These are phyloP conservation scores for Neoascochyta sp. DNA, from an alignment of 2,329 filamentous ascomycete species.

Conservation along the genomic window DNA sequence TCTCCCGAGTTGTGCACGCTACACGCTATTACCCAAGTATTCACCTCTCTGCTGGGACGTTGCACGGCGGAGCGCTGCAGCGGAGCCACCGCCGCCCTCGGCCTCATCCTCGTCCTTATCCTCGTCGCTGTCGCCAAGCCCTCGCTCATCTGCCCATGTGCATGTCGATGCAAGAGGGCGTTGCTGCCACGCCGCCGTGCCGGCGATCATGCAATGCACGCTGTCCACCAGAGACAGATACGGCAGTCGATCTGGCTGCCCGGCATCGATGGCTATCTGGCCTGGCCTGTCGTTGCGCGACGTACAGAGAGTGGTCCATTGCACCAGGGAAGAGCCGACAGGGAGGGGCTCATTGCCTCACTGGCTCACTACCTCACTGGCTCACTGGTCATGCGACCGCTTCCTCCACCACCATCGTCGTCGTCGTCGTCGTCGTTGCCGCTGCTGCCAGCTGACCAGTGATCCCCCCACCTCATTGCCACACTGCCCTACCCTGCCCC, in stretches of 20 bases:
- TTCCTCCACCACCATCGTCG: conserved; percentile 9
- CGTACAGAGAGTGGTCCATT: conserved; percentile 19
- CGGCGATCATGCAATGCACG: conserved; percentile 2
- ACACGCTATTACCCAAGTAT: too few relatives aligned
- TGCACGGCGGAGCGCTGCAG: too few relatives aligned
- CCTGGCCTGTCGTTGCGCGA: conserved; percentile 14
- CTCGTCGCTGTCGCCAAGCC: conserved; percentile 12
- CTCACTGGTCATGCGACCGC: conserved; percentile 28
- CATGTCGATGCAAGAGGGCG: conserved; percentile 6
- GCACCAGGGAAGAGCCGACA: conserved; percentile 9
- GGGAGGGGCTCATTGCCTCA: too few relatives aligned
- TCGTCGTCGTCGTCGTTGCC: too few relatives aligned
- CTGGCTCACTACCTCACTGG: too few relatives aligned
- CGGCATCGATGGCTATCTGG: conserved; percentile 7
- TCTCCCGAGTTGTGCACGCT: conserved; percentile 29
- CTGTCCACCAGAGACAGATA: conserved; percentile 9
- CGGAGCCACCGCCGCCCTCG: too few relatives aligned
- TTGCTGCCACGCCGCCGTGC: conserved; percentile 5
- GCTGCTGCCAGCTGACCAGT: too few relatives aligned
- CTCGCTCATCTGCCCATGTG: conserved; percentile 7
- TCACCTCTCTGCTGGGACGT: too few relatives aligned
- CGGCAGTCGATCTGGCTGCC: too few relatives aligned
- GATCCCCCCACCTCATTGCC: conserved; percentile 6
- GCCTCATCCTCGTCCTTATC: too few relatives aligned
- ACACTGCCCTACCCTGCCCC: conserved; percentile 11